A percentile compares a stretch with the other conserved stretches of the same genome.
Conservation (phyloP, 306 rosid species). For the Prunus mira region DNA sequence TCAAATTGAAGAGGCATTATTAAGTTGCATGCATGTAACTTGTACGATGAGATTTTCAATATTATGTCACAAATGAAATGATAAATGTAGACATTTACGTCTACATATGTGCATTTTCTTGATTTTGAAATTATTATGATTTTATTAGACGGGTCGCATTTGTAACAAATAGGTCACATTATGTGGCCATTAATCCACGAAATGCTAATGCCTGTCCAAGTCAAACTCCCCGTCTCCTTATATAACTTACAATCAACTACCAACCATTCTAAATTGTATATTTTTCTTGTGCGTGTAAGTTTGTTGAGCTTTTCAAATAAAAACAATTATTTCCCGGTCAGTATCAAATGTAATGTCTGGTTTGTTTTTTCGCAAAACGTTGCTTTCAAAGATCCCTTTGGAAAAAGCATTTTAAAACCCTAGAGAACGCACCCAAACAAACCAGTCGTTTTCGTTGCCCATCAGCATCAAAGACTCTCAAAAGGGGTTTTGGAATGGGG, state of each 20-base stretch:
- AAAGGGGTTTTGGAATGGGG: conserved; percentile 45
- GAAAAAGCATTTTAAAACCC: conserved; percentile 20
- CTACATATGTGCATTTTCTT: background rate
- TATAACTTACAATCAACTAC: background rate
- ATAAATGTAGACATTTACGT: background rate
- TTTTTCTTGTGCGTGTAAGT: background rate
- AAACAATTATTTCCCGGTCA: conserved; percentile 29
- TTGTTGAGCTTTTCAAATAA: conserved; percentile 7
- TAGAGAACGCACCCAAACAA: conserved; percentile 31
- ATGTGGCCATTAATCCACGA: conserved; percentile 30
- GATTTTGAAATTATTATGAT: conserved; percentile 20
- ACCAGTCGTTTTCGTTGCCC: conserved; percentile 41
- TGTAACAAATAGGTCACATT: conserved; percentile 40
- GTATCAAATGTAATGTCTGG: conserved; percentile 18
- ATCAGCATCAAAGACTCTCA: conserved; percentile 57
- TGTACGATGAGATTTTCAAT: background rate
- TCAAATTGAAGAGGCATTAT: conserved; percentile 2
- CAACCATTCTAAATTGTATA: conserved; percentile 2
- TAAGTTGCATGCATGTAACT: background rate
- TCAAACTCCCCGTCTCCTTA: conserved; percentile 5
- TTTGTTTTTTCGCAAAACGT: conserved; percentile 33
- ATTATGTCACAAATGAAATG: background rate
- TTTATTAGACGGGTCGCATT: conserved; percentile 42
- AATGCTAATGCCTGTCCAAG: conserved; percentile 28
- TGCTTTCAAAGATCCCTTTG: conserved; percentile 44